Evolutionary conservation across 495 filamentous ascomycete species (phyloP), one percentile per base, ranked within the genome.

Genomic region (Apiosordaria backusii): DNA sequence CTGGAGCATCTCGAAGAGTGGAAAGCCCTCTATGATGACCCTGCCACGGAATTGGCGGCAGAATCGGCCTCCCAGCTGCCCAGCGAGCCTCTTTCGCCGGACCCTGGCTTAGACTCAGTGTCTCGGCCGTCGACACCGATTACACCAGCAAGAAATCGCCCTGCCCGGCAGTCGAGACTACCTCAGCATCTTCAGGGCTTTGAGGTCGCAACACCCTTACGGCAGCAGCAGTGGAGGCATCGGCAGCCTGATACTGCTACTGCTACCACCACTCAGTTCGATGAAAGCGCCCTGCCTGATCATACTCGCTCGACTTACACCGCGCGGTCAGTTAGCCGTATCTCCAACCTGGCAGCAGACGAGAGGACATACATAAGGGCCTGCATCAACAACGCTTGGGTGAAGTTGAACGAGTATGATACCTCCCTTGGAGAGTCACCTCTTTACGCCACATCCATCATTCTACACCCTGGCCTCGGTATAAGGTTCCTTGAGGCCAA

Each of bases 101-200:
- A 13, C 4, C 16, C 52, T 54, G 52, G 21, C 52, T 13, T 22
- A 54, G 52, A 54, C 16, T n/a, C 21, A 54, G 16, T 54, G 52
- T 13, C 16, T 54, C 16, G 52, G 52, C 52, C 52, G 52, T 54
- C 52, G 52, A 54, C 52, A 54, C 52, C 52, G 52, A 54, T 13
- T 13, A 54, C 52, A 54, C 52, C 4, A 54, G 16, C 52, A 54
- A 54, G 52, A 22, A 13, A 54, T 54, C 52, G 52, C 52, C 52
- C 52, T 54, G 52, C 15, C 52, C 52, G 52, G 52, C 52, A 54
- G 52, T 54, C 52, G 52, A 54, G 52, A 13, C 52, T 54, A 4
- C 52, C 52, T 54, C 52, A 54, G 52, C 52, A 54, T 54, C 52
- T 54, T 54, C 52, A 54, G 16, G 21, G 52, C 52, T 54, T 54